These are phyloP conservation scores for Zygotorulaspora mrakii DNA, from an alignment of 1,139 yeast genomes.

Conservation along the genomic window DNA sequence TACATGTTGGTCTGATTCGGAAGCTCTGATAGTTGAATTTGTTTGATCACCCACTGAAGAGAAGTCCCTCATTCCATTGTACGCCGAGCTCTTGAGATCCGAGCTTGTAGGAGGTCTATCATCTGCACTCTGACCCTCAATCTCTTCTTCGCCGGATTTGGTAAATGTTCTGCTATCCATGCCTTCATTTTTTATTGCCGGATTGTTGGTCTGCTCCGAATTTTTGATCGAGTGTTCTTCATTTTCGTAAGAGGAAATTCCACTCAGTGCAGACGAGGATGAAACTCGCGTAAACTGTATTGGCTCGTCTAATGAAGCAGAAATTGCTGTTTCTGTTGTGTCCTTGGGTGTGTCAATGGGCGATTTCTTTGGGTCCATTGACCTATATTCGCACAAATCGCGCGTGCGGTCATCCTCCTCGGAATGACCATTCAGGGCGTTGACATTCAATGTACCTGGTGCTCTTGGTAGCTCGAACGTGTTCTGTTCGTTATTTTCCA, in stretches of 20 bases:
- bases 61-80: constrained; percentile 11
- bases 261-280: constrained; percentile 35
- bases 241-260: constrained; percentile 21
- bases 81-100: constrained; percentile 7
- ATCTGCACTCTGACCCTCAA: constrained; percentile 8
- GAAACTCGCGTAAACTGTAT: constrained; percentile 41
- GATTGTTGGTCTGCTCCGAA: constrained; percentile 17
- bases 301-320: constrained; percentile 38
- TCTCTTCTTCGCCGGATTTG: constrained; percentile 16
- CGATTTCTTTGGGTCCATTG: constrained; percentile 17
- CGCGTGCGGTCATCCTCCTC: constrained; percentile 7
- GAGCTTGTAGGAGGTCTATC: constrained; percentile 7
- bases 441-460: constrained; percentile 59
- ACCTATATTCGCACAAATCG: constrained; percentile 16
- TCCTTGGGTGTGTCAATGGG: constrained; percentile 3
- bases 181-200: not conserved
- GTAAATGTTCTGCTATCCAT: no score
- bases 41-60: constrained; percentile 25
- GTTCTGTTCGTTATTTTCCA: not conserved
- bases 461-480: constrained; percentile 47
- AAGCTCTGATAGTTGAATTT: constrained; percentile 27
- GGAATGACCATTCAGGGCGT: constrained; percentile 39
- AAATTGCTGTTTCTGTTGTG: constrained; percentile 8
- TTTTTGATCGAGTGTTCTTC: constrained; percentile 17
- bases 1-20: constrained; percentile 16